Conservation (phyloP, 1,284 basidiomycete genomes). For the Cutaneotrichosporon cyanovorans region DNA sequence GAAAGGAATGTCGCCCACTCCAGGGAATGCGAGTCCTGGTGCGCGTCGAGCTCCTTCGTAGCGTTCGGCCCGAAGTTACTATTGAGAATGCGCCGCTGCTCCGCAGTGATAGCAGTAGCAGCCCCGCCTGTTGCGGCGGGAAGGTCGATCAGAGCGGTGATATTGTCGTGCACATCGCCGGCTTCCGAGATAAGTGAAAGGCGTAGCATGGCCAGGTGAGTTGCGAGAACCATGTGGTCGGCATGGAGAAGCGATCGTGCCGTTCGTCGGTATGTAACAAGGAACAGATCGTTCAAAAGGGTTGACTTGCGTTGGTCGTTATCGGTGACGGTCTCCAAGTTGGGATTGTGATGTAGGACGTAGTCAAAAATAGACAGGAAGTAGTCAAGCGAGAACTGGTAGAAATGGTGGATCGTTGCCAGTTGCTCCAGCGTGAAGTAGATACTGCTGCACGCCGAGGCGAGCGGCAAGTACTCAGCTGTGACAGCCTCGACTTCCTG, state of each 20-base stretch:
- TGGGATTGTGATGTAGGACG: slow-evolving; percentile 83
- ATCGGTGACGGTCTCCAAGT: slow-evolving; percentile 71
- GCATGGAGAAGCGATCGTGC: slow-evolving; percentile 83
- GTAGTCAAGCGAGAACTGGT: slow-evolving; percentile 95
- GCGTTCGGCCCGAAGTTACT: slow-evolving; percentile 24
- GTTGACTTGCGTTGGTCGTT: slow-evolving; percentile 67
- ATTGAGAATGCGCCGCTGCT: slow-evolving; percentile 30
- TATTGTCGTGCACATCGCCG: slow-evolving; percentile 65
- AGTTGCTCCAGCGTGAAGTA: slow-evolving; percentile 97
- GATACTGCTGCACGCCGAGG: slow-evolving; percentile 91
- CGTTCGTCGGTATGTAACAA: slow-evolving; percentile 80
- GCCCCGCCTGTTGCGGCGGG: slow-evolving; percentile 22
- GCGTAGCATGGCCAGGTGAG: slow-evolving; percentile 85
- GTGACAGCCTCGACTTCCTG: slow-evolving; percentile 93
- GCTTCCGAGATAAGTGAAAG: slow-evolving; percentile 59
- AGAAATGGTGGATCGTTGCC: slow-evolving; percentile 92
- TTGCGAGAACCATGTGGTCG: slow-evolving; percentile 85
- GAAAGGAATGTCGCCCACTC: slow-evolving; percentile 73
- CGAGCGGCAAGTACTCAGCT: slow-evolving; percentile 85
- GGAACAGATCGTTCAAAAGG: slow-evolving; percentile 84
- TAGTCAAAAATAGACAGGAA: slow-evolving; percentile 99
- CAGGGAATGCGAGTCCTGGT: slow-evolving; percentile 58
- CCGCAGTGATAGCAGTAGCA: slow-evolving; percentile 17
- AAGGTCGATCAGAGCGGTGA: slow-evolving; percentile 82
- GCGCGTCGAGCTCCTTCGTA: slow-evolving; percentile 64